Conservation (phyloP, 176 grass and related monocot species). For the Zizania latifolia region DNA sequence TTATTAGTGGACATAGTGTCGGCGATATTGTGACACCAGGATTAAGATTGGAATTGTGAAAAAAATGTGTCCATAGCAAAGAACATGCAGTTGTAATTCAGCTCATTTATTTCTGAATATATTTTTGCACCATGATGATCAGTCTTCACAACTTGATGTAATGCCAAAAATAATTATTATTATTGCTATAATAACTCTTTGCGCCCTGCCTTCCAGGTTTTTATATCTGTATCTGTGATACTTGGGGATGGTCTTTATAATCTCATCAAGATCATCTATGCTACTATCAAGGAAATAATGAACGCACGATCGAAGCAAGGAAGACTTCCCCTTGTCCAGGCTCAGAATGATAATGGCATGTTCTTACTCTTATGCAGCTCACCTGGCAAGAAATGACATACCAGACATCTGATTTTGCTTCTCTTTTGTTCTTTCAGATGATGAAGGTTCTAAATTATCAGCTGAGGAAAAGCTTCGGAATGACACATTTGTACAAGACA, state of each 20-base stretch:
- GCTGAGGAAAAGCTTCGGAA: slow-evolving; percentile 47
- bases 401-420: slow-evolving; percentile 21
- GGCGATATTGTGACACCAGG: neutral
- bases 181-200: slow-evolving; percentile 20
- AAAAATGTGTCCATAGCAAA: neutral
- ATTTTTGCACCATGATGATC: neutral
- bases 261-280: slow-evolving; percentile 77
- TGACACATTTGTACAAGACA: slow-evolving; percentile 59
- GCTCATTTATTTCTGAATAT: neutral
- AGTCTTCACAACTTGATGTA: neutral
- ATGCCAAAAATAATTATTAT: too few species aligned
- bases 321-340: slow-evolving; percentile 37
- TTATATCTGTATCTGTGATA: slow-evolving; percentile 82
- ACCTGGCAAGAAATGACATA: slow-evolving; percentile 4
- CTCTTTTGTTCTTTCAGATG: slow-evolving; percentile 30
- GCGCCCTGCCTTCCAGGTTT: slow-evolving; percentile 45
- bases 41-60: neutral
- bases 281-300: slow-evolving; percentile 61
- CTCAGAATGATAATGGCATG: slow-evolving; percentile 30
- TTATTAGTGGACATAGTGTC: neutral
- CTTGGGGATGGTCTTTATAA: slow-evolving; percentile 95
- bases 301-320: slow-evolving; percentile 51
- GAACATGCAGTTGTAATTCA: neutral
- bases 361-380: neutral
- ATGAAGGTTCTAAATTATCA: slow-evolving; percentile 43